Percentiles rank a stretch among this genome's conserved stretches.
Conservation (phyloP, 805 yeast species). For the Candida verbasci region DNA sequence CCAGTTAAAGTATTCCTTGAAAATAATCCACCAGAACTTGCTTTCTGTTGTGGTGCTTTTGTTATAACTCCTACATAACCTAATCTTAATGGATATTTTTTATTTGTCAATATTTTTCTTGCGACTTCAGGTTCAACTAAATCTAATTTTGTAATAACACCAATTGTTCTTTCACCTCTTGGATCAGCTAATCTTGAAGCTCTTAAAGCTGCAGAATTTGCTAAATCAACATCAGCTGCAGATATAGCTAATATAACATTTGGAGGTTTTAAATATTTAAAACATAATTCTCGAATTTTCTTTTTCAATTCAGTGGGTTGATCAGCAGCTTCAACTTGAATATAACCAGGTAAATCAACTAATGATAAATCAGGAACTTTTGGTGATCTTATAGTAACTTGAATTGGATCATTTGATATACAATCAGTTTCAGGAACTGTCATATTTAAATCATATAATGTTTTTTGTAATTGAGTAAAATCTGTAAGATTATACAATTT, state of each 20-base stretch:
- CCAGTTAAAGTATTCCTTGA: constrained; percentile 43
- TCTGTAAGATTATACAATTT: constrained; percentile 79
- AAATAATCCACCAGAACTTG: constrained; percentile 36
- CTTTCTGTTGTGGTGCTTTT: constrained; percentile 52
- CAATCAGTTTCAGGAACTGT: constrained; percentile 87
- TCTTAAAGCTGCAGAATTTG: constrained; percentile 89
- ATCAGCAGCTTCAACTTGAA: constrained; percentile 94
- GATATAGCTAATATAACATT: constrained; percentile 93
- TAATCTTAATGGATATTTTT: constrained; percentile 85
- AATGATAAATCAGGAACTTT: constrained; percentile 83
- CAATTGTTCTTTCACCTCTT: constrained; percentile 90
- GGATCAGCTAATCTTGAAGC: constrained; percentile 92
- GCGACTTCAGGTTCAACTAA: constrained; percentile 78
- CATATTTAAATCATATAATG: constrained; percentile 83
- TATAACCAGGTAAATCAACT: constrained; percentile 96
- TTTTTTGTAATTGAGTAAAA: constrained; percentile 81
- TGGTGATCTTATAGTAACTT: constrained; percentile 85
- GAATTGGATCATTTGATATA: constrained; percentile 90
- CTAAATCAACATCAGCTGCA: constrained; percentile 96
- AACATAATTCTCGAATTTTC: constrained; percentile 76
- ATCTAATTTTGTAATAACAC: constrained; percentile 93
- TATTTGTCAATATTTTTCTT: constrained; percentile 61
- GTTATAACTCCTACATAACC: constrained; percentile 99
- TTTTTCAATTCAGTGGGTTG: constrained; percentile 83
- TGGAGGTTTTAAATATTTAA: constrained; percentile 82